These are phyloP conservation scores for Macrolepiota dolichaula DNA, from an alignment of 768 basidiomycete genomes.

Conservation along the genomic window DNA sequence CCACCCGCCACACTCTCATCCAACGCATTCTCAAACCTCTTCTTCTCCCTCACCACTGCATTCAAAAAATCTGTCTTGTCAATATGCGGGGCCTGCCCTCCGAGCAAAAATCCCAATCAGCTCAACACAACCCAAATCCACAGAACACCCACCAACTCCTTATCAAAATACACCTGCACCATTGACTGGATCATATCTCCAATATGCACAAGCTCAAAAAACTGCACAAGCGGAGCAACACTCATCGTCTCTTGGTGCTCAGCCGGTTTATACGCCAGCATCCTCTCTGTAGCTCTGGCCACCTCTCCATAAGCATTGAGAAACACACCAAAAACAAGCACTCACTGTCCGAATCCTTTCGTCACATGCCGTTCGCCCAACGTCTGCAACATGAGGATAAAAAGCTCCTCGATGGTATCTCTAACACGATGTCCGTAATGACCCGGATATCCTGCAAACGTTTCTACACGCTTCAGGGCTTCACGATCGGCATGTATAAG, in stretches of 20 bases:
- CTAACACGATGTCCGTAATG: conserved; percentile 82
- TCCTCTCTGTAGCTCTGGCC: conserved; percentile 79
- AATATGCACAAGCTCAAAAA: conserved; percentile 95
- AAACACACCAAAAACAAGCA: conserved; percentile 17
- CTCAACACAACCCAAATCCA: not conserved
- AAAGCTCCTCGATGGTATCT: conserved; percentile 93
- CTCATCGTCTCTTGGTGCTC: conserved; percentile 78
- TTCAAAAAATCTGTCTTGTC: conserved; percentile 94
- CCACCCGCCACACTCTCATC: conserved; percentile 95
- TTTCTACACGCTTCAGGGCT: conserved; percentile 87
- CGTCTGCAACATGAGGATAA: conserved; percentile 78
- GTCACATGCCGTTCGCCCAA: conserved; percentile 76
- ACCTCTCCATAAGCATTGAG: conserved; percentile 4
- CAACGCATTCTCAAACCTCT: conserved; percentile 86
- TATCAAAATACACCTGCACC: conserved; percentile 98
- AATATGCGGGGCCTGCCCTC: conserved; percentile 71
- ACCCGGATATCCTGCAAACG: conserved; percentile 84
- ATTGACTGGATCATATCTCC: conserved; percentile 98
- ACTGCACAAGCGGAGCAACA: conserved; percentile 92
- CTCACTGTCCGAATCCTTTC: conserved; percentile 75
- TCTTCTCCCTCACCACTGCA: conserved; percentile 92
- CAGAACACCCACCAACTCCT: conserved; percentile 70
- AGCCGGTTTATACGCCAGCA: conserved; percentile 86
- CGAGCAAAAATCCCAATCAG: not conserved
- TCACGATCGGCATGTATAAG: conserved; percentile 94